Percentiles rank a stretch among this genome's conserved stretches.
Conservation (phyloP, 2,329 filamentous ascomycete genomes). For the Teratosphaeria viscida region DNA sequence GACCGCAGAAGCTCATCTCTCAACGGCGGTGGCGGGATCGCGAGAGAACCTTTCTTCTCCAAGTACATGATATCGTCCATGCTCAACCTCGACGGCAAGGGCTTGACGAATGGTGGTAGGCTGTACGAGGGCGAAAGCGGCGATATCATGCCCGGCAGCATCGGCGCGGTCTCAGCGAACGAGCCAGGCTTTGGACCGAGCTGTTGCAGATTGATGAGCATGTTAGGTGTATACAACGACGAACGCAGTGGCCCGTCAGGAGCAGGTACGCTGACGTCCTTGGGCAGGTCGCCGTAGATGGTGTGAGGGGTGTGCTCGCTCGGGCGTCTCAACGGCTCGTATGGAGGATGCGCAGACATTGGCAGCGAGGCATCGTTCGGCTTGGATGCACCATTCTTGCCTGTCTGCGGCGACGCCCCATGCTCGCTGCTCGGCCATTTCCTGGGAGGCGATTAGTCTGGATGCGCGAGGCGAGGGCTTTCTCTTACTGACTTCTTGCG, state of each 20-base stretch:
- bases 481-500: slow-evolving; percentile 56
- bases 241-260: slow-evolving; percentile 8
- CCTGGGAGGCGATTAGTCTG: slow-evolving; percentile 9
- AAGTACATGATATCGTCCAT: slow-evolving; percentile 77
- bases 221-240: slow-evolving; percentile 19
- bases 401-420: background rate
- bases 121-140: slow-evolving; percentile 25
- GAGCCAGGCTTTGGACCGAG: slow-evolving; percentile 15
- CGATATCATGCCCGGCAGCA: slow-evolving; percentile 17
- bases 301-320: slow-evolving; percentile 50
- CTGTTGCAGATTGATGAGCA: slow-evolving; percentile 22
- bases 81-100: slow-evolving; percentile 65
- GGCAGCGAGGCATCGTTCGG: slow-evolving; percentile 9
- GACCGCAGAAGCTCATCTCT: slow-evolving; percentile 72
- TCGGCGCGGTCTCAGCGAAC: slow-evolving; percentile 14
- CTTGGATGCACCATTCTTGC: slow-evolving; percentile 5
- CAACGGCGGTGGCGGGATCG: slow-evolving; percentile 57
- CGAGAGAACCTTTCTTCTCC: slow-evolving; percentile 71
- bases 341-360: slow-evolving; percentile 24
- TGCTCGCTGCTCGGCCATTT: slow-evolving; percentile 24
- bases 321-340: slow-evolving; percentile 16
- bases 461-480: background rate
- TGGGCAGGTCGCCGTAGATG: slow-evolving; percentile 28
- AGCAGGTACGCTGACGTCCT: background rate
- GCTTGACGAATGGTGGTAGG: slow-evolving; percentile 63